These are phyloP conservation scores for Penicillium sp. DNA, from an alignment of 2,329 filamentous ascomycete species.

Conservation along the genomic window DNA sequence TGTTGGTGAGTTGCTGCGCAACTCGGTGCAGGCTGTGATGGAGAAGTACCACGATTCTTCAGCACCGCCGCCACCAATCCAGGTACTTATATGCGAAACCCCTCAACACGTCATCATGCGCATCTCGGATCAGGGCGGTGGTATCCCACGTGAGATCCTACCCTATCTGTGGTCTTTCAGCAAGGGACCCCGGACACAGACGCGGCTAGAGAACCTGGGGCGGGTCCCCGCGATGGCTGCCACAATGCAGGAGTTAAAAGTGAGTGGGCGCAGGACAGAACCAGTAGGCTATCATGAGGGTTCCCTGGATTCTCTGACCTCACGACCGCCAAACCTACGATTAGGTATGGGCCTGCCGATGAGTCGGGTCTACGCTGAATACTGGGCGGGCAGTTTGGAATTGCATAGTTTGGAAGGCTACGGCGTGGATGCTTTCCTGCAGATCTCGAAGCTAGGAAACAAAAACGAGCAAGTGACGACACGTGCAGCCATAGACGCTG, in stretches of 20 bases:
- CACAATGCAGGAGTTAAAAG: conserved; percentile 81
- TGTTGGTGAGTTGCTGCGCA: conserved; percentile 88
- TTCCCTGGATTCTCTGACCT: conserved; percentile 77
- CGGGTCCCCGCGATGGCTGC: conserved; percentile 89
- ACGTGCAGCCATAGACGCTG: conserved; percentile 73
- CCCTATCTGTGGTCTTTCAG: conserved; percentile 96
- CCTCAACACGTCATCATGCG: conserved; percentile 94
- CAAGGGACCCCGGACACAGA: conserved; percentile 79
- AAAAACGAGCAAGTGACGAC: conserved; percentile 93
- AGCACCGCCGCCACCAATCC: conserved; percentile 72
- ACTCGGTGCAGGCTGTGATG: conserved; percentile 89
- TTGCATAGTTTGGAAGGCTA: conserved; percentile 93
- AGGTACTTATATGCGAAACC: conserved; percentile 92
- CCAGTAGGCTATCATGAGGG: conserved; percentile 50
- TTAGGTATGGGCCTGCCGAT: conserved; percentile 92
- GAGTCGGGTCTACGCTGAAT: conserved; percentile 93
- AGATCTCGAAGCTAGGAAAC: conserved; percentile 94
- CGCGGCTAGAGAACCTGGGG: conserved; percentile 78
- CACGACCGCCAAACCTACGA: conserved; percentile 79
- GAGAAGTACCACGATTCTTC: conserved; percentile 62
- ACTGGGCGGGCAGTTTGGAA: conserved; percentile 92
- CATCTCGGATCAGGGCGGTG: conserved; percentile 92
- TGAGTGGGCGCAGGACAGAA: conserved; percentile 36
- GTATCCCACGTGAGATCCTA: conserved; percentile 79
- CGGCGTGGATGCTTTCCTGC: conserved; percentile 91